Evolutionary conservation across 23 red algal species (phyloP).

Genomic region (Gracilaria gracilis): DNA sequence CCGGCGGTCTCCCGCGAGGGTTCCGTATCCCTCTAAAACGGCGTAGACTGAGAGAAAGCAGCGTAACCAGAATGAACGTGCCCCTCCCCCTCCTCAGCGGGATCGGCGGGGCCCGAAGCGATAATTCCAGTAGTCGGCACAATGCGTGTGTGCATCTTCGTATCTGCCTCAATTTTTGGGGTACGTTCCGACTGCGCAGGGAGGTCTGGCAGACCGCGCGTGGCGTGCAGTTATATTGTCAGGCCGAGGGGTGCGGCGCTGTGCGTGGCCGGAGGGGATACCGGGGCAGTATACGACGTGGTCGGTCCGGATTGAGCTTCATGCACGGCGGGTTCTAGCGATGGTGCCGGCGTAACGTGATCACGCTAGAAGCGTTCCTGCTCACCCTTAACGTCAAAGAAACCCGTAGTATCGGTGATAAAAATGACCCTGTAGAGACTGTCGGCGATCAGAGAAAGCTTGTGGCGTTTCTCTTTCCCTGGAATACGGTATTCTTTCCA

Average conservation of each 20-base stretch:
- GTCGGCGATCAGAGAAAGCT: constrained; percentile 6
- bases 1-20: no score
- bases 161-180: no score
- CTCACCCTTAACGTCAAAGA: background rate
- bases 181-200: no score
- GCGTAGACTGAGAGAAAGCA: background rate
- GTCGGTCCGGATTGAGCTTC: no score
- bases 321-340: no score
- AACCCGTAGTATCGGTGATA: background rate
- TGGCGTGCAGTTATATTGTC: no score
- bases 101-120: no score
- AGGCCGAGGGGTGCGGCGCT: no score
- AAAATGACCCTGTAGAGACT: background rate
- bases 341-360: background rate
- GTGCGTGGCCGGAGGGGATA: no score
- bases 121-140: background rate
- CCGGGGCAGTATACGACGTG: background rate
- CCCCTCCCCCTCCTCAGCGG: background rate
- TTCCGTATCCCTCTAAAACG: background rate
- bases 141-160: background rate
- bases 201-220: no score
- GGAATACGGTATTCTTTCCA: background rate
- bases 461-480: background rate
- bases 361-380: background rate
- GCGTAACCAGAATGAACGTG: no score